Conservation (phyloP, 2,329 filamentous ascomycete genomes). For the Ceratocystis destructans region DNA sequence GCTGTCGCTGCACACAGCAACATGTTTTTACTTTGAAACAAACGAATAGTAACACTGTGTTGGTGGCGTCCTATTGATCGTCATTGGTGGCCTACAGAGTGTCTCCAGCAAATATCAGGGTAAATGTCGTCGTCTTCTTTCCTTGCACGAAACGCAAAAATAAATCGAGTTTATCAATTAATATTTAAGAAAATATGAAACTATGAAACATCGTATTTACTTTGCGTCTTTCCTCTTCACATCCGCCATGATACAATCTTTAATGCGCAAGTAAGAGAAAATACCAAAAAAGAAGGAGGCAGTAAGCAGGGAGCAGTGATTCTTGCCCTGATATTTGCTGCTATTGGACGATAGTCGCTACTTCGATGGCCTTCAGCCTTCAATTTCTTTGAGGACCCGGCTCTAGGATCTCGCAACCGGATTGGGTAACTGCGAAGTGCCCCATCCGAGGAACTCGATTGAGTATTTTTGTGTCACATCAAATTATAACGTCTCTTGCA, state of each 20-base stretch:
- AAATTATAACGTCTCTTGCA: neutral
- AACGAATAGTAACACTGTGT: neutral
- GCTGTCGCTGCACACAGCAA: neutral
- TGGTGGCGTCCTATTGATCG: conserved; percentile 4
- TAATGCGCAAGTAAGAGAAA: neutral
- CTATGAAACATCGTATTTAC: neutral
- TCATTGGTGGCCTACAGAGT: neutral
- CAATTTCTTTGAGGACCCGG: neutral
- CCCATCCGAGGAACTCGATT: neutral
- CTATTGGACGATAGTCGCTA: neutral
- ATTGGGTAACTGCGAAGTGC: conserved; percentile 4
- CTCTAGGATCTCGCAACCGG: neutral
- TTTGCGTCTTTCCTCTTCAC: neutral
- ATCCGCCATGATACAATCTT: neutral
- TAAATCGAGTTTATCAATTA: neutral
- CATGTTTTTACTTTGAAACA: neutral
- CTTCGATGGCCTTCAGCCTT: neutral
- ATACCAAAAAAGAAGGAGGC: neutral
- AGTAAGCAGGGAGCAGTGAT: neutral
- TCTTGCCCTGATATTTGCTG: neutral
- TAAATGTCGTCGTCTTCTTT: neutral
- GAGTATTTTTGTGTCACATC: conserved; percentile 5
- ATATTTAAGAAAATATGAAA: neutral
- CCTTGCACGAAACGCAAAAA: neutral
- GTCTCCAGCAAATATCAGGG: neutral